Evolutionary conservation across 2,329 filamentous ascomycete genomes (phyloP), one percentile per base, ranked within the genome.

Genomic region (Xylariaceae sp.): DNA sequence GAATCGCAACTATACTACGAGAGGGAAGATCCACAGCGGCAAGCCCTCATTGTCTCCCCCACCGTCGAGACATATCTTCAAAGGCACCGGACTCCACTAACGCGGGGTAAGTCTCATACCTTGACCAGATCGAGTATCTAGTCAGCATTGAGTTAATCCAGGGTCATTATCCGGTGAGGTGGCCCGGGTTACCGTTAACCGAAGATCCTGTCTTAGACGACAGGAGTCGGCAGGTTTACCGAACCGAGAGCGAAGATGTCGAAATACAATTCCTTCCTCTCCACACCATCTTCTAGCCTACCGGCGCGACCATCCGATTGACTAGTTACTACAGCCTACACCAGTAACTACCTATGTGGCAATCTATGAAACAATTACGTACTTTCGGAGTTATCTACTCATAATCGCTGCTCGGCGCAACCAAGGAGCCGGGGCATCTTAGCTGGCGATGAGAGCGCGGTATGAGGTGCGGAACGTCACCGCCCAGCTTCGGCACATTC

Each of bases 101-200:
- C 56, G 56, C 56, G 56, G 56, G 56, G 56, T 56, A 51, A 32
- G 12, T 37, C 1, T 29, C 39, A 34, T 34, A 34, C 32, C 32
- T 34, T 6, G 6, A 34, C 32, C 8, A 8, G 32, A 34, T 19
- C 19, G 19, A 19, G 19, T 19, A 19, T 19, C 19, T 19, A 19
- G 8, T 37, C 8, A 34, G 32, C n/a, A 40, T 40, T 9, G 39
- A n/a, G 31, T 41, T 45, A 48, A 30, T 41, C 19, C 12, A 19
- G 42, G 29, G 29, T 44, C 9, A 31, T 6, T 37, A 11, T 11
- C 42, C 26, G 42, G 26, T 44, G 42, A 12, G 19, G 27, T 26
- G 42, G 42, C 42, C 31, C 42, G 45, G 45, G 45, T 35, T 19
- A 39, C 45, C 45, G 42, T 44, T 27, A 30, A 30, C 26, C 42